A percentile compares a stretch with the other conserved stretches of the same genome.
phyloP scores from a whole-genome alignment of 176 grass and related monocot genomes.

The Oryza longistaminata region DNA sequence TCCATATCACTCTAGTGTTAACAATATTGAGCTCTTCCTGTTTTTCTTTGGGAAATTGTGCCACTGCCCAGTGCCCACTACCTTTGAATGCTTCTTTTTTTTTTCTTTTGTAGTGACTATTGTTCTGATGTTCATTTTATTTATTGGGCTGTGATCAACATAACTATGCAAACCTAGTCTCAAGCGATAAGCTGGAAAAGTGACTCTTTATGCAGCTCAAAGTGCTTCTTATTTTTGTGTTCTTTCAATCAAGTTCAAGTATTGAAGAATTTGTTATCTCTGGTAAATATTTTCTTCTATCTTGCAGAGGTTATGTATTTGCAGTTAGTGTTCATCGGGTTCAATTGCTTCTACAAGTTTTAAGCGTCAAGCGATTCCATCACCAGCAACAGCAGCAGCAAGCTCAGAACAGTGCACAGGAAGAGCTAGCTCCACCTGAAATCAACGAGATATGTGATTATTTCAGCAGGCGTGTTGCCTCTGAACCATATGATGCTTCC shows the following conservation, averaged over 20 bases:
- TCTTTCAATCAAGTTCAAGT: neutral
- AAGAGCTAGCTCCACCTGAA: conserved; percentile 75
- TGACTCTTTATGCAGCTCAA: conserved; percentile 2
- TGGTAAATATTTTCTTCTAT: conserved; percentile 17
- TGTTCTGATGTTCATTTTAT: neutral
- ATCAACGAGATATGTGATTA: conserved; percentile 99
- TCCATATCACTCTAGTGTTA: conserved; percentile 14
- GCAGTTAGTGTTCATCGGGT: conserved; percentile 95
- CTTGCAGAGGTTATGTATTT: conserved; percentile 94
- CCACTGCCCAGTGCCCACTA: neutral
- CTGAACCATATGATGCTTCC: conserved; percentile 96
- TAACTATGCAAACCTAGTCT: neutral
- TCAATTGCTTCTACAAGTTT: conserved; percentile 92
- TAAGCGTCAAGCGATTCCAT: conserved; percentile 96
- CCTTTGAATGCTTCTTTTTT: neutral
- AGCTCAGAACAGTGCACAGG: conserved; percentile 75
- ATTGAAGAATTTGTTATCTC: conserved; percentile 11
- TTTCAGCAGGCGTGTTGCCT: conserved; percentile 93
- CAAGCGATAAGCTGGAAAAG: neutral
- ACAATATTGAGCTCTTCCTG: neutral
- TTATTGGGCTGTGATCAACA: conserved; percentile 2
- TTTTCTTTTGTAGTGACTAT: neutral
- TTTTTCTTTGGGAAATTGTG: conserved; percentile 10
- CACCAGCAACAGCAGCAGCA: conserved; percentile 93
- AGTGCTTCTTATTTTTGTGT: conserved; percentile 15